A percentile compares a stretch with the other conserved stretches of the same genome.
Conservation (phyloP, 2,329 filamentous ascomycete genomes). For the Sclerotinia trifoliorum region DNA sequence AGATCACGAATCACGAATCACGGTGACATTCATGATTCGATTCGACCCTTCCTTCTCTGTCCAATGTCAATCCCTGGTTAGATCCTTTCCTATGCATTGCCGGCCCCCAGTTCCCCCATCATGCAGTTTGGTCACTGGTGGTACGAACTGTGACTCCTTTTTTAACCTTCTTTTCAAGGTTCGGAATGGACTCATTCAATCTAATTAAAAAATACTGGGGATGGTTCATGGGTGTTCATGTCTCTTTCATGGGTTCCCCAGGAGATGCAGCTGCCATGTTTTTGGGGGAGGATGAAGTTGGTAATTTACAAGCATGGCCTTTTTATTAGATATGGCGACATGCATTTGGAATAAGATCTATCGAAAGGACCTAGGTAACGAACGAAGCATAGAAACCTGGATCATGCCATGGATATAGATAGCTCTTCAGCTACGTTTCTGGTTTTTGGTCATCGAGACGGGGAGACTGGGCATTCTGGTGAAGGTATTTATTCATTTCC, state of each 20-base stretch:
- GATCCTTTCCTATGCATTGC: slow-evolving; percentile 1
- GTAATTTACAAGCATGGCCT: slow-evolving; percentile 1
- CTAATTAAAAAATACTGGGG: slow-evolving; percentile 8
- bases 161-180: neutral
- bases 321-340: neutral
- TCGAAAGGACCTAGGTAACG: neutral
- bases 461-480: neutral
- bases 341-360: neutral
- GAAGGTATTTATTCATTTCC: neutral
- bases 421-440: neutral
- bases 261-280: slow-evolving; percentile 4
- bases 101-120: neutral
- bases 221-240: neutral
- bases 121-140: neutral
- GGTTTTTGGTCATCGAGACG: neutral
- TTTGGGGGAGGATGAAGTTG: neutral
- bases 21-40: neutral
- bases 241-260: neutral
- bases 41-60: neutral
- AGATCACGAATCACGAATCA: neutral
- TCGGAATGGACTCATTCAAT: neutral
- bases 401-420: neutral
- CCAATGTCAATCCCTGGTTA: slow-evolving; percentile 10
- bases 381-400: neutral
- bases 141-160: slow-evolving; percentile 7